Conservation (phyloP, 441 rosid species). For the Aquilaria agallochum region DNA sequence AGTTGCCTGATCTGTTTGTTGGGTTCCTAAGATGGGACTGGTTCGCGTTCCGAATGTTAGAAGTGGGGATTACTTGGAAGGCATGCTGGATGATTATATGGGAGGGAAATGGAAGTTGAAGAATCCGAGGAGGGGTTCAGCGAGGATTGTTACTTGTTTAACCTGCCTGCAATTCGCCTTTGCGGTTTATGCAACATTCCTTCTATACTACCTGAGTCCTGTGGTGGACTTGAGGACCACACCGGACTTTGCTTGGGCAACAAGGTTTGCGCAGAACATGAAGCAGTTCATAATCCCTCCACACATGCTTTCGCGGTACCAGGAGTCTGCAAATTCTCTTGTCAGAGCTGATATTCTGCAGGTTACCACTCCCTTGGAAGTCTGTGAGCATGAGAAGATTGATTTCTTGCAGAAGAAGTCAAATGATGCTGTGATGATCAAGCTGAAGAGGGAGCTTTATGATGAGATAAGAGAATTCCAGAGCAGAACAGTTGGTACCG, state of each 20-base stretch:
- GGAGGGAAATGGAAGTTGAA: conserved; percentile 38
- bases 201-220: conserved; percentile 89
- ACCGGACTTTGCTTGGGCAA: conserved; percentile 91
- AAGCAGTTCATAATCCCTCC: conserved; percentile 69
- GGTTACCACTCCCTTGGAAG: conserved; percentile 35
- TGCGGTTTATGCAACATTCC: conserved; percentile 87
- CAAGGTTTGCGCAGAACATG: conserved; percentile 71
- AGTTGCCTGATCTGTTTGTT: not conserved
- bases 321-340: conserved; percentile 40
- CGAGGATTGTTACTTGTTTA: conserved; percentile 50
- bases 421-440: conserved; percentile 65
- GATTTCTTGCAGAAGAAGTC: conserved; percentile 92
- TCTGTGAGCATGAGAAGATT: conserved; percentile 84
- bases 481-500: conserved; percentile 51
- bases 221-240: conserved; percentile 65
- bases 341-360: conserved; percentile 30
- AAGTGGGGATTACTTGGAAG: conserved; percentile 72
- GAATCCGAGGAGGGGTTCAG: conserved; percentile 22
- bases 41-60: conserved; percentile 45
- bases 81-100: conserved; percentile 63
- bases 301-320: conserved; percentile 57
- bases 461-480: conserved; percentile 62
- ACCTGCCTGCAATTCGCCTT: conserved; percentile 84
- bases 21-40: conserved; percentile 49
- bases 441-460: conserved; percentile 70